Evolutionary conservation across 805 yeast species (phyloP).

Genomic region (Ogataea wickerhamii): DNA sequence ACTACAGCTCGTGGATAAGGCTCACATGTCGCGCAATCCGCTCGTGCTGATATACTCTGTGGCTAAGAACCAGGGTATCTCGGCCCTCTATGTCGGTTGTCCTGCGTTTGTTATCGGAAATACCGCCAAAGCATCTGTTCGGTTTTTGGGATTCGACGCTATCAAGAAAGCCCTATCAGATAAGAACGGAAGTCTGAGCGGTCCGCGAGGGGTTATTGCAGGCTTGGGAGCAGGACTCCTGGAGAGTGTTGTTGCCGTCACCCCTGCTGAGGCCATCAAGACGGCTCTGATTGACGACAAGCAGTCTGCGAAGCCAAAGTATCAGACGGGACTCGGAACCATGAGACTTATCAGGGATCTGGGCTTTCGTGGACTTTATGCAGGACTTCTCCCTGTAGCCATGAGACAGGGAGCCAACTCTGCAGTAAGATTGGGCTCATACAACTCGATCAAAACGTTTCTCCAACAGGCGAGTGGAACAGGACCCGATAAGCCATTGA

Average conservation of each 20-base stretch:
- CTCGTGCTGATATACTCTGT: slow-evolving; percentile 71
- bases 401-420: slow-evolving; percentile 94
- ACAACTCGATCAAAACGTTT: slow-evolving; percentile 78
- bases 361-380: slow-evolving; percentile 80
- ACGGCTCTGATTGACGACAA: slow-evolving; percentile 95
- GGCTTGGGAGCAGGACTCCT: slow-evolving; percentile 97
- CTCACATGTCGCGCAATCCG: slow-evolving; percentile 76
- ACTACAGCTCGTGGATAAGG: slow-evolving; percentile 72
- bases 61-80: slow-evolving; percentile 73
- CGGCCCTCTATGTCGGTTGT: slow-evolving; percentile 87
- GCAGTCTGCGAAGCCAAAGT: slow-evolving; percentile 70
- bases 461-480: slow-evolving; percentile 67
- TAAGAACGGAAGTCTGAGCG: slow-evolving; percentile 80
- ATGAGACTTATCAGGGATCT: slow-evolving; percentile 65
- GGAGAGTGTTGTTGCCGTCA: slow-evolving; percentile 89
- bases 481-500: slow-evolving; percentile 68
- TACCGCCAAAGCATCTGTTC: slow-evolving; percentile 92
- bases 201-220: slow-evolving; percentile 88
- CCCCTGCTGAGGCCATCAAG: slow-evolving; percentile 95
- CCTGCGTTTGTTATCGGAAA: slow-evolving; percentile 96
- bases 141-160: slow-evolving; percentile 89
- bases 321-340: slow-evolving; percentile 68
- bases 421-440: slow-evolving; percentile 91
- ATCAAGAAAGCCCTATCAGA: slow-evolving; percentile 77
- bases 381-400: slow-evolving; percentile 90